A percentile compares a stretch with the other conserved stretches of the same genome.
phyloP scores from a whole-genome alignment of 2,329 filamentous ascomycete genomes.

The Thielaviopsis populi region DNA sequence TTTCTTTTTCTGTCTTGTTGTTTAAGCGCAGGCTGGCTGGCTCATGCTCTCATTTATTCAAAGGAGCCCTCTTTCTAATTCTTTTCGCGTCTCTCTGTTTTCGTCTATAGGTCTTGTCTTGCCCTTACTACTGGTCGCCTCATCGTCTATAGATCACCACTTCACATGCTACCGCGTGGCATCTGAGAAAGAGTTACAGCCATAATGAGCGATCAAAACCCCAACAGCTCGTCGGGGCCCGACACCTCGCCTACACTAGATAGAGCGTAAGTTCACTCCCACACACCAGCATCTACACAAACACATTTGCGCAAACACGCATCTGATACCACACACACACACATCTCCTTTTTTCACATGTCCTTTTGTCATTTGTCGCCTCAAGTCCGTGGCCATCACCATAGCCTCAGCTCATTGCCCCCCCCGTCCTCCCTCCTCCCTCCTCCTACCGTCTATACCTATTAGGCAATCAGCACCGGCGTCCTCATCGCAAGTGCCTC shows the following conservation, averaged over 20 bases:
- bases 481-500: not conserved
- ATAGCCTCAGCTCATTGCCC: not conserved
- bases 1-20: not conserved
- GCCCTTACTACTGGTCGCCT: not conserved
- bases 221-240: slow-evolving; percentile 3
- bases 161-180: not conserved
- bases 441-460: not conserved
- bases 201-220: slow-evolving; percentile 12
- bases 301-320: not conserved
- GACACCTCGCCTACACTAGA: not conserved
- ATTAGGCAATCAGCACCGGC: not conserved
- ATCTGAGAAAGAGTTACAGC: not conserved
- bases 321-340: not conserved
- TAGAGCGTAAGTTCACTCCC: slow-evolving; percentile 16
- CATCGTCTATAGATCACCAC: not conserved
- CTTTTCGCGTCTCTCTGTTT: not conserved
- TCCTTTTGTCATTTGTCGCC: not conserved
- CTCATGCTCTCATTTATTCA: slow-evolving; percentile 6
- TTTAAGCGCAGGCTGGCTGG: not conserved
- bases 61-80: not conserved
- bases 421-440: not conserved
- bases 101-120: not conserved
- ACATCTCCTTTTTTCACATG: not conserved
- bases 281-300: not conserved
- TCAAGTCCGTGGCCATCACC: not conserved